Base-by-base conservation (phyloP, 306 rosid species). In the Trifolium repens region DNA sequence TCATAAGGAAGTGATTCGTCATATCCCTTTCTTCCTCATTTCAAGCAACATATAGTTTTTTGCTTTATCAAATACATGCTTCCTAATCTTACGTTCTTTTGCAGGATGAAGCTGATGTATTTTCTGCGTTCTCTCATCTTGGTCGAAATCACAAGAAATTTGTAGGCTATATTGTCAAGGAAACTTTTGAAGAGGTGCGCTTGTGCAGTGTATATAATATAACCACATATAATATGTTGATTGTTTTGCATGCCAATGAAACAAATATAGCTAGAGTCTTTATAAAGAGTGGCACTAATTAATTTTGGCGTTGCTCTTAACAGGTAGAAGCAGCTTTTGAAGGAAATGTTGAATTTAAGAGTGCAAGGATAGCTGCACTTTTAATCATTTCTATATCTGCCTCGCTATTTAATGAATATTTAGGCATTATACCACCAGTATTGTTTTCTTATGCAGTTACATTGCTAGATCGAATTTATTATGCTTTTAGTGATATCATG, bases 71-170 rank as follows among this genome's bases (percentile, higher is more conserved):
- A 15, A 49, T 66, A 67, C 54, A 40, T 50, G 22, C 73, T 50
- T 73, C 57, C 60, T 27, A 50, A 12, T 83, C 59, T 42, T 42
- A 40, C 37, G 12, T 12, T 34, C 16, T 67, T 35, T 65, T 57
- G 63, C 89, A 94, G 96, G 98, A 94, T 78, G 98, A 94, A 84
- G 89, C 87, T 79, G 94, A 86, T 80, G 73, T 80, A 61, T 85
- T 91, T 79, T 88, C 88, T 19, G 86, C 82, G 47, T 52, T 90
- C 74, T 90, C 89, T 85, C 91, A 86, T 85, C 82, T 91, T 59
- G 96, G 94, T 59, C 87, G 79, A 61, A 89, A 86, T 81, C 97
- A 91, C 89, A 86, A 84, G 66, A 87, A 83, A 70, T 87, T 90
- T 84, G 87, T 81, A 27, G 72, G 49, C 55, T 65, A 77, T 78